Base-by-base conservation (phyloP, 345 rosid species). In the Melastoma malabathricum region DNA sequence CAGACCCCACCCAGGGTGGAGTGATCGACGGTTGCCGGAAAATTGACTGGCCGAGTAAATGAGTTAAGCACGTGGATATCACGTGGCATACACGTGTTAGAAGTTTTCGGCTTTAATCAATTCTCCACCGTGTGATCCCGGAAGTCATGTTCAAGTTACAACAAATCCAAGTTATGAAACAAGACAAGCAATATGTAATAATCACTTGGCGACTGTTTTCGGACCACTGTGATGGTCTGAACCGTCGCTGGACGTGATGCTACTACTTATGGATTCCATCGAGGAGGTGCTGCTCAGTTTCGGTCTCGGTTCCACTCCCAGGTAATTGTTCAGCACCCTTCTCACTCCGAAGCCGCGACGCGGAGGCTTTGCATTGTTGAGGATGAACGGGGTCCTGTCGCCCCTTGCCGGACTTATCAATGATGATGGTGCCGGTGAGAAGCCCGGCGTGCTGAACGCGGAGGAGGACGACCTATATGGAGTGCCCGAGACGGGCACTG, bases 331-430 rank as follows among this genome's bases (percentile, higher is more conserved):
- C 65, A 92, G 64, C 7, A 69, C 94, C 39, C 83, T 84, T 69
- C 63, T 84, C 51, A 92, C 98, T 59, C 98, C 98, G 16, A 81
- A 78, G 15, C 98, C 96, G 16, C 87, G 83, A 3, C 93, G 83
- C 16, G 57, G 76, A 59, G 63, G 72, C 71, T 73, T 74, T 65
- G 46, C 70, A 19, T 5, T 64, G 46, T 55, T 65, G 64, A 60
- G 58, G 51, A 76, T 79, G 61, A 84, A 74, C 13, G 95, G 84
- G 31, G 83, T 77, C 68, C 82, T 78, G 31, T 75, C 96, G 57
- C 77, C 80, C 69, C 64, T 79, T 15, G 61, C 64, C 1, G 98
- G 92, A 54, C 96, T 90, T 31, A 68, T 56, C 46, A 69, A 48
- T 4, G 79, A 72, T 27, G 63, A 67, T 2, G 96, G 72, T 44